Conservation (phyloP, 495 filamentous ascomycete species). For the Cercophora sp. region DNA sequence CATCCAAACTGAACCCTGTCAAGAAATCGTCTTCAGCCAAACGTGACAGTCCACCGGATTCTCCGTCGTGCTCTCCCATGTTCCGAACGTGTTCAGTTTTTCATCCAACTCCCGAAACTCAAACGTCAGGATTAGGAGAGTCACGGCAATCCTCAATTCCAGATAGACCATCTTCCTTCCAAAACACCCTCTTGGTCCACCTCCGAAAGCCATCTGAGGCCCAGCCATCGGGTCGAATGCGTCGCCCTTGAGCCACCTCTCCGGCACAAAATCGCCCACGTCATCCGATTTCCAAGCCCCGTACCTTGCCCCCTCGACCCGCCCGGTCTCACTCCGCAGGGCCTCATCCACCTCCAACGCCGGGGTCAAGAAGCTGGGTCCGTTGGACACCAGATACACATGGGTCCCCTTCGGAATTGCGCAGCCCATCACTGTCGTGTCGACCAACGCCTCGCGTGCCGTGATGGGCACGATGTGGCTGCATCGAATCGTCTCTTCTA, state of each 20-base stretch:
- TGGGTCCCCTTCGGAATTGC: not conserved
- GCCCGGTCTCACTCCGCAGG: not conserved
- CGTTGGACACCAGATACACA: not conserved
- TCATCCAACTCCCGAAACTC: slow-evolving; percentile 8
- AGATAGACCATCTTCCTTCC: slow-evolving; percentile 31
- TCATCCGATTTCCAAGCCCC: not conserved
- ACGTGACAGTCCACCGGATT: too few relatives aligned
- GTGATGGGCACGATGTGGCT: not conserved
- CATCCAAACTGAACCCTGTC: too few relatives aligned
- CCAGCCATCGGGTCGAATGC: slow-evolving; percentile 29
- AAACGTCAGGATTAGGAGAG: slow-evolving; percentile 36
- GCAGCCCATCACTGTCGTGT: not conserved
- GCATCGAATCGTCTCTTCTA: slow-evolving; percentile 4
- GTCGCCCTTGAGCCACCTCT: not conserved
- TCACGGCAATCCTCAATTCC: slow-evolving; percentile 29
- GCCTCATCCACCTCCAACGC: not conserved
- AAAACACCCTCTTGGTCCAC: slow-evolving; percentile 32
- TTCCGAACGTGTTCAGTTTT: slow-evolving; percentile 11
- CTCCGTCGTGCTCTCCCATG: too few relatives aligned
- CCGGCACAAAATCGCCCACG: not conserved
- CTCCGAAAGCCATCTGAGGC: slow-evolving; percentile 29
- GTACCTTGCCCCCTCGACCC: not conserved
- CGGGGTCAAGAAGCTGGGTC: not conserved
- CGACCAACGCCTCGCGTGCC: not conserved
- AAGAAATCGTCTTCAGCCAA: not conserved